phyloP scores from a whole-genome alignment of 2,329 filamentous ascomycete species.

The Aspergillus vadensis region DNA sequence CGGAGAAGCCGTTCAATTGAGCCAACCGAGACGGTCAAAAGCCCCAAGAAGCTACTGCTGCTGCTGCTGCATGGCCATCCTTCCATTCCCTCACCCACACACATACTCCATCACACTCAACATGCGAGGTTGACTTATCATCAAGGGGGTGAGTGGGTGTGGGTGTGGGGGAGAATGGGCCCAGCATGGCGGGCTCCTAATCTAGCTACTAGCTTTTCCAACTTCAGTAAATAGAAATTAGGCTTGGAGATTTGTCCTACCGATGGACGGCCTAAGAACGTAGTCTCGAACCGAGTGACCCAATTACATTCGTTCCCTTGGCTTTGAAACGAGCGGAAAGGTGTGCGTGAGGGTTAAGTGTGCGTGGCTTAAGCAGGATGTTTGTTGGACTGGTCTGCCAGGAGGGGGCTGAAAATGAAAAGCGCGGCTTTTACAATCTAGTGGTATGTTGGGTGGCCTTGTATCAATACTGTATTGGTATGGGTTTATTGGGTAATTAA shows the following conservation, averaged over 20 bases:
- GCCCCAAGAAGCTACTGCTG: too few relatives aligned
- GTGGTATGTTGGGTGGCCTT: neutral
- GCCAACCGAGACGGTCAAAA: constrained; percentile 7
- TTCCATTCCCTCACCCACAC: neutral
- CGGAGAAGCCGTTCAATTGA: neutral
- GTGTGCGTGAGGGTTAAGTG: neutral
- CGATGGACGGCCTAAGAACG: constrained; percentile 7
- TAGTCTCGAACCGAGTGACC: constrained; percentile 15
- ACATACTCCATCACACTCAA: too few relatives aligned
- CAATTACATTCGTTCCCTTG: neutral
- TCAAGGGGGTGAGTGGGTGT: too few relatives aligned
- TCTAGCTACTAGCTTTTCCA: constrained; percentile 4
- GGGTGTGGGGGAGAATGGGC: constrained; percentile 5
- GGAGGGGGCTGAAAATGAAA: constrained; percentile 1
- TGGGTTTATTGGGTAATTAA: neutral
- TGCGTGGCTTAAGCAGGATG: constrained; percentile 14
- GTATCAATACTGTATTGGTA: neutral
- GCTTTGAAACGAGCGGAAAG: constrained; percentile 15
- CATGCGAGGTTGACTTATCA: too few relatives aligned
- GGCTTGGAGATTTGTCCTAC: constrained; percentile 3
- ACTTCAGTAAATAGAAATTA: neutral
- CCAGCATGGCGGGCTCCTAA: constrained; percentile 3
- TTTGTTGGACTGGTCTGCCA: constrained; percentile 7
- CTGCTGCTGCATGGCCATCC: constrained; percentile 6
- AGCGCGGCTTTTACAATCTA: neutral